A percentile compares a stretch with the other conserved stretches of the same genome.
These are phyloP conservation scores for Jimgerdemannia lactiflua DNA, from an alignment of 192 early-diverging fungal species.

Conservation along the genomic window DNA sequence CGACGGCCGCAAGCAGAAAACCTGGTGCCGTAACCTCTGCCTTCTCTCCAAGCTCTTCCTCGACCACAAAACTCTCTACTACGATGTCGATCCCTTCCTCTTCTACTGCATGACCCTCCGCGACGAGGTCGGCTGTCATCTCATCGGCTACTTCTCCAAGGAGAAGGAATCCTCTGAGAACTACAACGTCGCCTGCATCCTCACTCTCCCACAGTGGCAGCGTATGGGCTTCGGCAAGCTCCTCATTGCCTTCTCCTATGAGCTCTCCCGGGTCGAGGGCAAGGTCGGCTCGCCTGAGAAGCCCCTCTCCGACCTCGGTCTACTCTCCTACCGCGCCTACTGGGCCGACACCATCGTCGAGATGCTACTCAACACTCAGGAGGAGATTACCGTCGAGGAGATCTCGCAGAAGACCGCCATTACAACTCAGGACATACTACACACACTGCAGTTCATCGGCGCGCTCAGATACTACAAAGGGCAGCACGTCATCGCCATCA, in stretches of 20 bases:
- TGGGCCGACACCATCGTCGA: slow-evolving; percentile 92
- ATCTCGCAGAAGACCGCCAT: slow-evolving; percentile 83
- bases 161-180: slow-evolving; percentile 96
- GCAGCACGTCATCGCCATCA: slow-evolving; percentile 85
- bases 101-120: slow-evolving; percentile 94
- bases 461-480: slow-evolving; percentile 91
- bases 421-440: slow-evolving; percentile 86
- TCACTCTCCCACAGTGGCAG: slow-evolving; percentile 97
- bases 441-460: slow-evolving; percentile 86
- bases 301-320: slow-evolving; percentile 94
- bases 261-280: slow-evolving; percentile 91
- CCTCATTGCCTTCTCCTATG: slow-evolving; percentile 96
- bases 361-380: slow-evolving; percentile 55
- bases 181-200: slow-evolving; percentile 98
- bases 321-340: slow-evolving; percentile 93
- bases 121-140: slow-evolving; percentile 83
- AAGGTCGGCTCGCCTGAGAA: slow-evolving; percentile 97
- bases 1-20: slow-evolving; percentile 91
- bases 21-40: slow-evolving; percentile 95
- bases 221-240: slow-evolving; percentile 93
- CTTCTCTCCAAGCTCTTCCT: slow-evolving; percentile 95
- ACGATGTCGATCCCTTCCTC: slow-evolving; percentile 97
- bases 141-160: slow-evolving; percentile 99
- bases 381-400: slow-evolving; percentile 89
- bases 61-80: slow-evolving; percentile 99